These are phyloP conservation scores for Alisma plantagoaquatica DNA, from an alignment of 106 monocot species.

Conservation along the genomic window DNA sequence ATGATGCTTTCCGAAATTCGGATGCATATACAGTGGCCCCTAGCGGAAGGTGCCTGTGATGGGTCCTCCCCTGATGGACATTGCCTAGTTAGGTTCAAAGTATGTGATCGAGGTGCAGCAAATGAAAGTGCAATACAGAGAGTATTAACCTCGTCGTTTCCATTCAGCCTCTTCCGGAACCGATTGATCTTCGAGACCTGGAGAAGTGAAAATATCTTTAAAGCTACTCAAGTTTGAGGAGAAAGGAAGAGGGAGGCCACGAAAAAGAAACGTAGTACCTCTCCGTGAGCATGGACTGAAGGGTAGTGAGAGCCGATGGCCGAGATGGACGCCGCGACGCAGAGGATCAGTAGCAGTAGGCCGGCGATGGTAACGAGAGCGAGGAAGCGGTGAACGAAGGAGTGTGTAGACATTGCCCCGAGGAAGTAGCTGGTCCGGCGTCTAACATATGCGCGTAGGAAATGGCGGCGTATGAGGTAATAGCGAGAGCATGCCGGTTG, in stretches of 20 bases:
- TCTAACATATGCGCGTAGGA: too few species aligned
- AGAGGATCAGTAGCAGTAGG: not conserved
- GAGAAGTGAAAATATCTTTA: not conserved
- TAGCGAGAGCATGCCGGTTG: too few species aligned
- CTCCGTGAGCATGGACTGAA: conserved; percentile 4
- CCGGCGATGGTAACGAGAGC: not conserved
- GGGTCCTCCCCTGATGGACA: too few species aligned
- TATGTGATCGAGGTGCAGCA: too few species aligned
- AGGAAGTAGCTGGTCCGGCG: too few species aligned
- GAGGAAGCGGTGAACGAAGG: not conserved
- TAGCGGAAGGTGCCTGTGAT: too few species aligned
- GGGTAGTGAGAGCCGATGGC: not conserved
- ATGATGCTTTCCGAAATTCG: too few species aligned
- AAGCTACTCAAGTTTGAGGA: not conserved
- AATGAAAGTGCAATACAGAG: too few species aligned
- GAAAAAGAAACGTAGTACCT: conserved; percentile 1
- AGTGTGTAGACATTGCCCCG: conserved; percentile 2
- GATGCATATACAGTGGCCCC: too few species aligned
- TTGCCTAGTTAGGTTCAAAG: too few species aligned
- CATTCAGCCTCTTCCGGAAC: conserved; percentile 8
- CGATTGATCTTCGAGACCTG: conserved; percentile 8
- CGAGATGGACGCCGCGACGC: conserved; percentile 7
- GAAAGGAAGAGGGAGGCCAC: not conserved
- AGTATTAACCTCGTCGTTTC: conserved; percentile 13
- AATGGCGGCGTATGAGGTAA: too few species aligned